These are phyloP conservation scores for Aspergillus arachidicola DNA, from an alignment of 2,329 filamentous ascomycete genomes.

Conservation along the genomic window DNA sequence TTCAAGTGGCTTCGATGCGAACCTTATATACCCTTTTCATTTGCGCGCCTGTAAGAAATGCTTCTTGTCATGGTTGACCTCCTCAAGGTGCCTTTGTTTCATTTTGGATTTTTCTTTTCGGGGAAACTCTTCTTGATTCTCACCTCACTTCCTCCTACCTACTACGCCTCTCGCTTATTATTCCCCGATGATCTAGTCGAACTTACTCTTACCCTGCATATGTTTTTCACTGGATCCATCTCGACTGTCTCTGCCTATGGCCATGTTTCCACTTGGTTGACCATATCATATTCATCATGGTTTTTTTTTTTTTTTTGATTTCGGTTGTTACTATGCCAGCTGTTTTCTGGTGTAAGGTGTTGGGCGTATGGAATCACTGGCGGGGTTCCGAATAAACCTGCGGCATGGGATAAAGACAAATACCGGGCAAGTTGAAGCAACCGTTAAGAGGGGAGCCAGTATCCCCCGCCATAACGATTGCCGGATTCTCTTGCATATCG, in stretches of 20 bases:
- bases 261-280: slow-evolving; percentile 10
- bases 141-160: slow-evolving; percentile 9
- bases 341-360: slow-evolving; percentile 28
- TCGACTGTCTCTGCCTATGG: slow-evolving; percentile 16
- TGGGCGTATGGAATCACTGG: slow-evolving; percentile 26
- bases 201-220: slow-evolving; percentile 20
- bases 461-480: slow-evolving; percentile 6
- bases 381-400: slow-evolving; percentile 21
- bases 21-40: slow-evolving; percentile 29
- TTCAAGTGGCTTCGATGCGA: slow-evolving; percentile 31
- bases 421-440: slow-evolving; percentile 14
- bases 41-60: slow-evolving; percentile 26
- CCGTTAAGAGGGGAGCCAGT: slow-evolving; percentile 10
- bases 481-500: slow-evolving; percentile 15
- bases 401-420: slow-evolving; percentile 21
- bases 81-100: slow-evolving; percentile 11
- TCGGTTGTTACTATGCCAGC: slow-evolving; percentile 25
- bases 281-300: slow-evolving; percentile 10
- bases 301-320: slow-evolving; percentile 13
- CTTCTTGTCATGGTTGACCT: slow-evolving; percentile 19
- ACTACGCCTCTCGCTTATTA: slow-evolving; percentile 8
- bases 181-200: slow-evolving; percentile 9
- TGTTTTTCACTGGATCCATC: slow-evolving; percentile 19
- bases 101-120: slow-evolving; percentile 16
- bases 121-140: slow-evolving; percentile 10